These are phyloP conservation scores for Suhomyces chickasaworum DNA, from an alignment of 1,139 yeast genomes.

Conservation along the genomic window DNA sequence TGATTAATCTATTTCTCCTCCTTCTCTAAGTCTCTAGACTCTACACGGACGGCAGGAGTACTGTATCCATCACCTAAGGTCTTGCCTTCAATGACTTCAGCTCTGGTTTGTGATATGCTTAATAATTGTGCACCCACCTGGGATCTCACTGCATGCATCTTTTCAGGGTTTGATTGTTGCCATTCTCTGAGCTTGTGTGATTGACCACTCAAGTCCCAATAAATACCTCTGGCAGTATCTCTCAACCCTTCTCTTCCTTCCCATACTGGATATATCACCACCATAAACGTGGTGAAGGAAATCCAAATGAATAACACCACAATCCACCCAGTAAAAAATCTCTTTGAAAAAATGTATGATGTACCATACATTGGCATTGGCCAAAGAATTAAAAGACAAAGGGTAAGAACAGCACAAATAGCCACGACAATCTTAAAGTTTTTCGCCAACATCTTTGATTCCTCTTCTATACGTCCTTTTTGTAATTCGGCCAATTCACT, in stretches of 20 bases:
- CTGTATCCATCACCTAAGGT: conserved; percentile 23
- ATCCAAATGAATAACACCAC: conserved; percentile 75
- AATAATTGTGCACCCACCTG: conserved; percentile 51
- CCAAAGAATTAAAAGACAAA: conserved; percentile 69
- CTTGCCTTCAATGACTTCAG: conserved; percentile 35
- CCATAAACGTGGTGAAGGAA: conserved; percentile 57
- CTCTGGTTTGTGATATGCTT: conserved; percentile 22
- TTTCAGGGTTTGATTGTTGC: conserved; percentile 71
- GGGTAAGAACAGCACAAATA: conserved; percentile 57
- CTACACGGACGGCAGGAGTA: conserved; percentile 31
- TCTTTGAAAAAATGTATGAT: conserved; percentile 66
- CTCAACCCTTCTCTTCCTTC: conserved; percentile 69
- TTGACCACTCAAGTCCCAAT: conserved; percentile 84
- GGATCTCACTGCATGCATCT: conserved; percentile 65
- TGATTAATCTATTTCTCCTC: conserved; percentile 1
- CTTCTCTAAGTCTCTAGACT: conserved; percentile 20
- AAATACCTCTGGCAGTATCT: conserved; percentile 69
- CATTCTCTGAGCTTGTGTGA: conserved; percentile 67
- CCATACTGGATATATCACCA: conserved; percentile 61
- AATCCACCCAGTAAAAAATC: conserved; percentile 83
- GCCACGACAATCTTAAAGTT: conserved; percentile 58
- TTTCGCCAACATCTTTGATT: conserved; percentile 43
- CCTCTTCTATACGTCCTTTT: conserved; percentile 43
- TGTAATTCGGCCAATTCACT: conserved; percentile 43
- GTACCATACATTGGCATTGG: conserved; percentile 91